A percentile compares a stretch with the other conserved stretches of the same genome.
Conservation (phyloP, 805 yeast genomes). For the Zygotorulaspora chibaensis region DNA sequence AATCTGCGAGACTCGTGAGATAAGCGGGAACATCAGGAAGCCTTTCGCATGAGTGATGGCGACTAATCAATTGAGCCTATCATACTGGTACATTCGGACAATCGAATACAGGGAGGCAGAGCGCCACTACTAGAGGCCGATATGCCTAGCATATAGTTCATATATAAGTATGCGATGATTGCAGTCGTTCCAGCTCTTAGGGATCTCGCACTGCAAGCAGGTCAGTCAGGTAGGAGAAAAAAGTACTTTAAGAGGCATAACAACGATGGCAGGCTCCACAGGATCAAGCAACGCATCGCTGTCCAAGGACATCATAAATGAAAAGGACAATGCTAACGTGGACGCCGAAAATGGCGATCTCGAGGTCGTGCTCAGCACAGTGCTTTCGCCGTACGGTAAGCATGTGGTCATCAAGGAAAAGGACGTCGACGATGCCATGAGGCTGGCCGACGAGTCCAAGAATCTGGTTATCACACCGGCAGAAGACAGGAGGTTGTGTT, state of each 20-base stretch:
- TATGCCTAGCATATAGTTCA: too few relatives aligned
- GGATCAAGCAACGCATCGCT: slow-evolving; percentile 3
- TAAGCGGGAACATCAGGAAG: too few relatives aligned
- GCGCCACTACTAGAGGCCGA: too few relatives aligned
- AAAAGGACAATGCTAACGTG: neutral
- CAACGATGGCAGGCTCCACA: slow-evolving; percentile 2
- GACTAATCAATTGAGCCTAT: too few relatives aligned
- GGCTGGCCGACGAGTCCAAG: slow-evolving; percentile 36
- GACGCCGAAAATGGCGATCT: neutral
- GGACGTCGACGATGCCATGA: slow-evolving; percentile 47
- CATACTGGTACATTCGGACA: too few relatives aligned
- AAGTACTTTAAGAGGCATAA: neutral
- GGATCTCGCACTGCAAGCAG: too few relatives aligned
- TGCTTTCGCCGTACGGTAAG: slow-evolving; percentile 10
- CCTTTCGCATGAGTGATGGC: too few relatives aligned
- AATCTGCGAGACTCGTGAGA: too few relatives aligned
- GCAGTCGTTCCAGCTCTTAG: too few relatives aligned
- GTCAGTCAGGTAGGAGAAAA: too few relatives aligned
- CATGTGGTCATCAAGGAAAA: slow-evolving; percentile 33
- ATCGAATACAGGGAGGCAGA: too few relatives aligned
- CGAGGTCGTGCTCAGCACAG: slow-evolving; percentile 5
- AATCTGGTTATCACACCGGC: slow-evolving; percentile 31
- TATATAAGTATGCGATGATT: too few relatives aligned
- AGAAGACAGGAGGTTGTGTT: slow-evolving; percentile 35
- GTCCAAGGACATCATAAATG: slow-evolving; percentile 3